Percentiles rank a stretch among this genome's conserved stretches.
These are phyloP conservation scores for Gonapodya prolifera DNA, from an alignment of 192 early-diverging fungal species.

Conservation along the genomic window DNA sequence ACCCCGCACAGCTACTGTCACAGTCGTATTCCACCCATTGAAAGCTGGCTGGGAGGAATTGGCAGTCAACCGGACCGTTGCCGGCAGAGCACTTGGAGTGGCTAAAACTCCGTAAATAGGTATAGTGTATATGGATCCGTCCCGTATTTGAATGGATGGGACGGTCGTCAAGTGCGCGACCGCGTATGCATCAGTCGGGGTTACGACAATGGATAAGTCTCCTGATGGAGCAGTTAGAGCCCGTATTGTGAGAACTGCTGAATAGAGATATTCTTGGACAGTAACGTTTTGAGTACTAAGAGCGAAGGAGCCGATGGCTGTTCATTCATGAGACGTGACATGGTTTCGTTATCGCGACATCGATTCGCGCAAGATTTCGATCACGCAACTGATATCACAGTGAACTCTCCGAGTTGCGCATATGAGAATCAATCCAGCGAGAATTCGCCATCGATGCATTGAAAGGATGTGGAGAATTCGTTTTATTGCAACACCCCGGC, in stretches of 20 bases:
- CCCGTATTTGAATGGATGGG: not conserved
- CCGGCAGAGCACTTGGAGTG: not conserved
- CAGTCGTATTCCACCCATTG: not conserved
- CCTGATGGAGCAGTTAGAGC: not conserved
- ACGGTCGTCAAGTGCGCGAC: not conserved
- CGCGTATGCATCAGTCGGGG: not conserved
- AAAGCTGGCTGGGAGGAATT: not conserved
- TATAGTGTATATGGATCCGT: not conserved
- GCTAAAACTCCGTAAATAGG: not conserved
- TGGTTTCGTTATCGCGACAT: not conserved
- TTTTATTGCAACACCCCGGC: no score
- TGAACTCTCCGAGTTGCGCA: not conserved
- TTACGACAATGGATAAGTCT: not conserved
- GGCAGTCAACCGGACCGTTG: not conserved
- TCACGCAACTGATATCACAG: not conserved
- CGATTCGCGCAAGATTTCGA: not conserved
- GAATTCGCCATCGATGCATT: not conserved
- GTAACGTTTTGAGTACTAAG: not conserved
- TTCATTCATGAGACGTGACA: no score
- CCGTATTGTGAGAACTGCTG: not conserved
- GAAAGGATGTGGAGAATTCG: no score
- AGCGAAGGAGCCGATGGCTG: not conserved
- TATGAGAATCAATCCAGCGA: not conserved
- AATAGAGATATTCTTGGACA: not conserved
- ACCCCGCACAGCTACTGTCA: not conserved